Percentiles rank a stretch among this genome's conserved stretches.
These are phyloP conservation scores for Aspergillus pseudoglaucus DNA, from an alignment of 2,329 filamentous ascomycete genomes.

Conservation along the genomic window DNA sequence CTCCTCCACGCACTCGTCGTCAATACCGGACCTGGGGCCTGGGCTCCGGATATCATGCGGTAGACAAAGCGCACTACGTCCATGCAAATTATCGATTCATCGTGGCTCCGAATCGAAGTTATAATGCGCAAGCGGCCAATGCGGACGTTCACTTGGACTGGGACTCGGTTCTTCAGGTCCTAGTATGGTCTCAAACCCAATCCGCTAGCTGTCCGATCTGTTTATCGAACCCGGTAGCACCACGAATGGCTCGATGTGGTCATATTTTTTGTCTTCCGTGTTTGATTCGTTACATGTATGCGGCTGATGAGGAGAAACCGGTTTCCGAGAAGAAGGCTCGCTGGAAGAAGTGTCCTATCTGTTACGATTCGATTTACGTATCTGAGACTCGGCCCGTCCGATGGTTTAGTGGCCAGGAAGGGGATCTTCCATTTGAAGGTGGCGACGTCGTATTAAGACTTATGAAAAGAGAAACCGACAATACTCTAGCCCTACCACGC, in stretches of 20 bases:
- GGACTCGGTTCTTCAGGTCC: constrained; percentile 81
- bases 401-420: constrained; percentile 87
- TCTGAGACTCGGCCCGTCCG: constrained; percentile 82
- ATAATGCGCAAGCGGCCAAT: constrained; percentile 72
- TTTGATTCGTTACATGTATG: constrained; percentile 91
- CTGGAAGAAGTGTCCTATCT: constrained; percentile 96
- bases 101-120: constrained; percentile 74
- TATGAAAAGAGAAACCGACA: constrained; percentile 71
- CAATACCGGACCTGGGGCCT: constrained; percentile 64
- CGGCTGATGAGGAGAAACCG: constrained; percentile 63
- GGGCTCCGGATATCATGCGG: constrained; percentile 64
- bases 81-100: constrained; percentile 98
- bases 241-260: constrained; percentile 93
- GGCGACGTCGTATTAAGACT: constrained; percentile 84
- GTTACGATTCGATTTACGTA: constrained; percentile 88
- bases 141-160: constrained; percentile 87
- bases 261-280: constrained; percentile 96
- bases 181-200: constrained; percentile 86
- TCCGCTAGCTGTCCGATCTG: constrained; percentile 88
- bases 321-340: constrained; percentile 61
- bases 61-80: constrained; percentile 85
- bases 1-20: constrained; percentile 56
- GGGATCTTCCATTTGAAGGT: constrained; percentile 69
- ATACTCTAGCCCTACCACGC: constrained; percentile 78
- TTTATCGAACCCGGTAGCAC: constrained; percentile 83